A percentile compares a stretch with the other conserved stretches of the same genome.
Evolutionary conservation across 371 early-diverging fungal genomes (phyloP).

Genomic region (Saksenaea vasiformis): DNA sequence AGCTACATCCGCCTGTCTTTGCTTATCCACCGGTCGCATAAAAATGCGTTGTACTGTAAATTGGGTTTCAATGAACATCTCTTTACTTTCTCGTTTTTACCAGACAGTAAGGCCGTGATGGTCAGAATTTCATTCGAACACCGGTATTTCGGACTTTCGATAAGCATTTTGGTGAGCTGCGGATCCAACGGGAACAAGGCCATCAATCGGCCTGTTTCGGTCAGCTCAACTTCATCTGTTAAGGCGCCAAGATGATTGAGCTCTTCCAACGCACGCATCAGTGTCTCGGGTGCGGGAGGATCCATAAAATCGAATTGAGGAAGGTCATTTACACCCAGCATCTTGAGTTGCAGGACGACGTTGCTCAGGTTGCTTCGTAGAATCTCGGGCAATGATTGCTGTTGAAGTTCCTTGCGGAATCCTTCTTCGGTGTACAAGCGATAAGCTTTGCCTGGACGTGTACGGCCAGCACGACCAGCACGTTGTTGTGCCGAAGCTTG

Average conservation of each 20-base stretch:
- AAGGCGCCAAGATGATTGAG: slow-evolving; percentile 88
- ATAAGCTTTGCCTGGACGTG: slow-evolving; percentile 92
- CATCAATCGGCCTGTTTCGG: slow-evolving; percentile 78
- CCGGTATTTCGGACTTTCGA: slow-evolving; percentile 77
- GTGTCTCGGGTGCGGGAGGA: slow-evolving; percentile 88
- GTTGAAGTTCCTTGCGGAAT: slow-evolving; percentile 76
- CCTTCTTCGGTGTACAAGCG: slow-evolving; percentile 90
- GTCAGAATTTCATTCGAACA: slow-evolving; percentile 94
- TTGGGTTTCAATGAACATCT: too few species aligned
- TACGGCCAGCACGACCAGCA: slow-evolving; percentile 92
- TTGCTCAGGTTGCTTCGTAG: slow-evolving; percentile 82
- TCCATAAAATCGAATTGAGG: slow-evolving; percentile 95
- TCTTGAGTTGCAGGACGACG: slow-evolving; percentile 86
- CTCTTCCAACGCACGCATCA: slow-evolving; percentile 90
- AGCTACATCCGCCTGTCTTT: slow-evolving; percentile 73
- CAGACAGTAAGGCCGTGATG: slow-evolving; percentile 90
- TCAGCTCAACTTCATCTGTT: slow-evolving; percentile 86
- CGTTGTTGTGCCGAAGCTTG: slow-evolving; percentile 85
- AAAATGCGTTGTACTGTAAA: slow-evolving; percentile 49
- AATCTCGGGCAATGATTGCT: slow-evolving; percentile 92
- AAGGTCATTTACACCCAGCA: slow-evolving; percentile 86
- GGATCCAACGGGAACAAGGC: slow-evolving; percentile 94
- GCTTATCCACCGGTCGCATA: slow-evolving; percentile 77
- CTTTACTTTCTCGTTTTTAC: slow-evolving; percentile 16
- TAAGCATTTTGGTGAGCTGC: slow-evolving; percentile 82